phyloP scores from a whole-genome alignment of 1,284 basidiomycete genomes.

The Xerocomus amazonicus region DNA sequence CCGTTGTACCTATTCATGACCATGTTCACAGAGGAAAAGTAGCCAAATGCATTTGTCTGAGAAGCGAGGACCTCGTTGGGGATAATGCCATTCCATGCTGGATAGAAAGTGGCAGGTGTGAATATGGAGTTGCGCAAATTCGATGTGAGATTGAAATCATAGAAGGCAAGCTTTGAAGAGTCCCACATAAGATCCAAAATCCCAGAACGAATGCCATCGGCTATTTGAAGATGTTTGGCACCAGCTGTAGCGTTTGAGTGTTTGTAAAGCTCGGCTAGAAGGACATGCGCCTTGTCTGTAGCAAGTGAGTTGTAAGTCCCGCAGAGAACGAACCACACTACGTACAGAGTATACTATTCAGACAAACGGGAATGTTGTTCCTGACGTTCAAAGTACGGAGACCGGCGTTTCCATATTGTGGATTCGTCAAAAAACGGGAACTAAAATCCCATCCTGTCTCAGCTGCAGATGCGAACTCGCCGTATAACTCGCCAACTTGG shows the following conservation, averaged over 20 bases:
- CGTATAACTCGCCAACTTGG: slow-evolving; percentile 68
- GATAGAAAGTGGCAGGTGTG: slow-evolving; percentile 76
- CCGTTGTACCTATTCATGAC: slow-evolving; percentile 84
- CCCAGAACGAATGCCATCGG: slow-evolving; percentile 57
- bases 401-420: slow-evolving; percentile 48
- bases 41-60: slow-evolving; percentile 61
- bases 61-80: slow-evolving; percentile 65
- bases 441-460: slow-evolving; percentile 17
- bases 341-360: slow-evolving; percentile 85
- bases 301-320: not conserved
- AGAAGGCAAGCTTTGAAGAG: slow-evolving; percentile 75
- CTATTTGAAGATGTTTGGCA: slow-evolving; percentile 54
- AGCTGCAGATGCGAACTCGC: slow-evolving; percentile 86
- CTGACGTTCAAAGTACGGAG: slow-evolving; percentile 72
- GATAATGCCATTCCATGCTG: slow-evolving; percentile 83
- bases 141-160: slow-evolving; percentile 77
- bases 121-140: slow-evolving; percentile 63
- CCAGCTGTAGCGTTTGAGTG: slow-evolving; percentile 44
- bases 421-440: slow-evolving; percentile 44
- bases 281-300: slow-evolving; percentile 59
- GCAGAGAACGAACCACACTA: slow-evolving; percentile 7
- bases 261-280: slow-evolving; percentile 65
- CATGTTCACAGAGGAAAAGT: slow-evolving; percentile 72
- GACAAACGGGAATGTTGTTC: slow-evolving; percentile 68
- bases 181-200: slow-evolving; percentile 91